A percentile compares a stretch with the other conserved stretches of the same genome.
Evolutionary conservation across 2,329 filamentous ascomycete species (phyloP).

Genomic region (Ophiobolus disseminans): DNA sequence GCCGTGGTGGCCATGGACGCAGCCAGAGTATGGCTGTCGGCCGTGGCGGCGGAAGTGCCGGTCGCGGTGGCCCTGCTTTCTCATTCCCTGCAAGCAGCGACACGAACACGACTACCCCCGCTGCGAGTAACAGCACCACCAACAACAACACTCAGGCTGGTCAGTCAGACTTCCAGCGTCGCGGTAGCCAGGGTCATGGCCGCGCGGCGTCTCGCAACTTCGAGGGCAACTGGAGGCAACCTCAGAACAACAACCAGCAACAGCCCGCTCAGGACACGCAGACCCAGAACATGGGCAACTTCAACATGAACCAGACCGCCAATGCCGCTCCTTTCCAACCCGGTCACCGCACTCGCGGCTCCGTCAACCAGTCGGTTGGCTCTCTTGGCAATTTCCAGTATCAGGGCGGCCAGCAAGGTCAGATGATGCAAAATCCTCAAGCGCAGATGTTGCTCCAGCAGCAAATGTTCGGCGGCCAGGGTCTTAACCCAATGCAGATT

Average conservation of each 20-base stretch:
- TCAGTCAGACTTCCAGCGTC: conserved; percentile 73
- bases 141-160: conserved; percentile 52
- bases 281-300: conserved; percentile 63
- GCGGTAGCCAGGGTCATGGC: conserved; percentile 79
- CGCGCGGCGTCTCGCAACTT: conserved; percentile 91
- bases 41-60: conserved; percentile 68
- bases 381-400: conserved; percentile 89
- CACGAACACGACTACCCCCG: conserved; percentile 42
- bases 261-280: conserved; percentile 57
- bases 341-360: conserved; percentile 84
- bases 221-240: conserved; percentile 96
- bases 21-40: conserved; percentile 89
- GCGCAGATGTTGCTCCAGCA: conserved; percentile 85
- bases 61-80: conserved; percentile 74
- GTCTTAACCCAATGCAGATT: conserved; percentile 85
- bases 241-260: conserved; percentile 60
- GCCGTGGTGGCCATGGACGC: conserved; percentile 68
- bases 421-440: conserved; percentile 83
- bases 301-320: conserved; percentile 73
- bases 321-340: conserved; percentile 83
- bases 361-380: conserved; percentile 83
- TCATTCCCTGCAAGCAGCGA: conserved; percentile 69
- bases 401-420: conserved; percentile 75
- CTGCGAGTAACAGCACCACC: neutral
- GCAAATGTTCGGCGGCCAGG: conserved; percentile 80